phyloP scores from a whole-genome alignment of 192 early-diverging fungal genomes.

The Geranomyces michiganensis region DNA sequence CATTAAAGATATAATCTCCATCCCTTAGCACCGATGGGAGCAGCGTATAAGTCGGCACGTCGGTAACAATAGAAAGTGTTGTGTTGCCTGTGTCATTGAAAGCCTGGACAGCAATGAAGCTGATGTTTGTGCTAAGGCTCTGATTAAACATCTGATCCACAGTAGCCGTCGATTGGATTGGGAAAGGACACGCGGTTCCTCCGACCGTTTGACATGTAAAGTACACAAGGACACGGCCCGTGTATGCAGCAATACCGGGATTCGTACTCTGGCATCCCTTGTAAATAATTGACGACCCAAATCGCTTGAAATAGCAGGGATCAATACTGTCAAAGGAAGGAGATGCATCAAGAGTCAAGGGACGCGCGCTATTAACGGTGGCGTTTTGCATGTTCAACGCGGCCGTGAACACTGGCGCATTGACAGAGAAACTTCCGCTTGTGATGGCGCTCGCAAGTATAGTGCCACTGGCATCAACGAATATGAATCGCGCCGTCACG shows the following conservation, averaged over 20 bases:
- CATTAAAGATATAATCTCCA: background rate
- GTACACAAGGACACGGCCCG: background rate
- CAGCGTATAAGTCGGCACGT: background rate
- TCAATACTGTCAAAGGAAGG: conserved; percentile 1
- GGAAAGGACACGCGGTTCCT: background rate
- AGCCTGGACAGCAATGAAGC: conserved; percentile 1
- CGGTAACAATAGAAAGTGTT: background rate
- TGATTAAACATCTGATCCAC: background rate
- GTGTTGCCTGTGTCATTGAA: background rate
- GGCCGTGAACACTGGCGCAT: background rate
- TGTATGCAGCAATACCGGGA: background rate
- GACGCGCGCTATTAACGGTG: background rate
- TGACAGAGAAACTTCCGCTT: background rate
- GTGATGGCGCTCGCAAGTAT: background rate
- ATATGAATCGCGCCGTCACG: background rate
- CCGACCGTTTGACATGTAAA: background rate
- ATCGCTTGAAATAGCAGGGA: conserved; percentile 1
- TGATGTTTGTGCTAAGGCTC: background rate
- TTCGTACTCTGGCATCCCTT: background rate
- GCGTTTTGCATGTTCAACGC: background rate
- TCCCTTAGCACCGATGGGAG: background rate
- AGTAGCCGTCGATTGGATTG: background rate
- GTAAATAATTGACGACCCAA: background rate
- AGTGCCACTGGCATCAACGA: background rate
- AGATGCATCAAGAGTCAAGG: background rate